Percentiles rank a stretch among this genome's conserved stretches.
Conservation (phyloP, 208 protist species). For the Acanthamoeba castellanii region DNA sequence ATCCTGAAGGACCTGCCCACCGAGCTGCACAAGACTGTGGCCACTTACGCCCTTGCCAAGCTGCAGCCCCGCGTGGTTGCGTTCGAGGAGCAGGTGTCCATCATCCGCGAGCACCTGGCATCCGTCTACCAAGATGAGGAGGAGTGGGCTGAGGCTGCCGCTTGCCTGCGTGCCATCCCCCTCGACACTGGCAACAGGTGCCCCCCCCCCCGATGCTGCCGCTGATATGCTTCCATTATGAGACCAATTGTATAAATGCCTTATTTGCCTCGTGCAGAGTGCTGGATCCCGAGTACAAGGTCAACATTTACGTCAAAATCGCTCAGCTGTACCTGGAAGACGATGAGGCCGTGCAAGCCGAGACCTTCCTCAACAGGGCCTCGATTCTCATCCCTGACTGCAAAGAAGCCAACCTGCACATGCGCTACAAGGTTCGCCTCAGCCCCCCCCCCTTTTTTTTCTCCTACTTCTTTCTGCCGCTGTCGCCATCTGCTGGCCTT, state of each 20-base stretch:
- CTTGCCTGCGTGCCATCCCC: constrained; percentile 78
- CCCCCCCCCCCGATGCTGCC: neutral
- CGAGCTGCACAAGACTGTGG: constrained; percentile 77
- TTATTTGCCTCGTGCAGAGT: constrained; percentile 76
- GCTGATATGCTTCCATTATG: too few relatives aligned
- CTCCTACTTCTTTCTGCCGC: too few relatives aligned
- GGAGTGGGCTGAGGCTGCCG: constrained; percentile 77
- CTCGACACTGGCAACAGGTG: constrained; percentile 81
- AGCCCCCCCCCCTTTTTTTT: neutral
- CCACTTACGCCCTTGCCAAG: constrained; percentile 52
- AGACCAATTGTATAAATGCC: too few relatives aligned
- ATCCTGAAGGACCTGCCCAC: constrained; percentile 59
- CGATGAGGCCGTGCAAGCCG: constrained; percentile 88
- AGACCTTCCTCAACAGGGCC: constrained; percentile 91
- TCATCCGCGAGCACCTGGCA: constrained; percentile 79
- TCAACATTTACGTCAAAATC: constrained; percentile 91
- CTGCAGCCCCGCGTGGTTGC: constrained; percentile 76
- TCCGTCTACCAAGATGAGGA: constrained; percentile 81
- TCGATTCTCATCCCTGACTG: constrained; percentile 84
- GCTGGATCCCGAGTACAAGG: constrained; percentile 87
- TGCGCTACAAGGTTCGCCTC: constrained; percentile 87
- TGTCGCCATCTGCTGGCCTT: too few relatives aligned
- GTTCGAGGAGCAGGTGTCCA: constrained; percentile 83
- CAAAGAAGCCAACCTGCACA: constrained; percentile 85
- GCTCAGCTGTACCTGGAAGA: constrained; percentile 90